Evolutionary conservation across 768 basidiomycete species (phyloP).

Genomic region (Crepidotus variabilis): DNA sequence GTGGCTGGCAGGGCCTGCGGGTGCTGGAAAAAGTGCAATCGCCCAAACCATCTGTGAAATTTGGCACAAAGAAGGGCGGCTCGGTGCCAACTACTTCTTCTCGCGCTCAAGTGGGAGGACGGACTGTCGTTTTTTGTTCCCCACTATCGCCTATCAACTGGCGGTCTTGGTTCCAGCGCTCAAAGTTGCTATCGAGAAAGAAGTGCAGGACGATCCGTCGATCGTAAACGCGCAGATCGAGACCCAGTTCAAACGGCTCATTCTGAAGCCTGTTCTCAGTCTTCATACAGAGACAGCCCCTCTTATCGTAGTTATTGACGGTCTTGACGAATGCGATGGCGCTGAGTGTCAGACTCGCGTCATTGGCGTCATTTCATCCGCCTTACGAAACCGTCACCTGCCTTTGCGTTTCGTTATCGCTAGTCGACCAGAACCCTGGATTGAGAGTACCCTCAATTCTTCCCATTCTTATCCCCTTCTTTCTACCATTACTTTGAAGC

Average conservation of each 20-base stretch:
- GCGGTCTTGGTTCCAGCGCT: no score
- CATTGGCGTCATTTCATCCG: neutral
- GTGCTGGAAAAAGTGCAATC: conserved; percentile 10
- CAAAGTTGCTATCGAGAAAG: no score
- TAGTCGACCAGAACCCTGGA: conserved; percentile 9
- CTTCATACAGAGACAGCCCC: neutral
- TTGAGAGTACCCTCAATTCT: neutral
- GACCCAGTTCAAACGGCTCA: conserved; percentile 2
- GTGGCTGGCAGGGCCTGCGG: conserved; percentile 9
- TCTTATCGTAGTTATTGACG: conserved; percentile 8
- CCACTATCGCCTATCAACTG: conserved; percentile 9
- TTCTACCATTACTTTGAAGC: neutral
- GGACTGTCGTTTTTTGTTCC: neutral
- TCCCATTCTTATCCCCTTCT: neutral
- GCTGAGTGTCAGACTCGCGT: neutral
- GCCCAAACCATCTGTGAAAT: conserved; percentile 1
- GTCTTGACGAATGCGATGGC: conserved; percentile 9
- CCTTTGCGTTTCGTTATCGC: conserved; percentile 4
- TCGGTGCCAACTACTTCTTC: conserved; percentile 11
- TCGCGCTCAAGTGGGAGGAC: neutral
- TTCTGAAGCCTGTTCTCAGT: conserved; percentile 3
- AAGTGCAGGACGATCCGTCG: no score
- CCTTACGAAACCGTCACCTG: neutral
- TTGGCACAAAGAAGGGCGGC: neutral
- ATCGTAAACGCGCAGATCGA: no score